These are phyloP conservation scores for Phialophora chinensis DNA, from an alignment of 2,329 filamentous ascomycete species.

Conservation along the genomic window DNA sequence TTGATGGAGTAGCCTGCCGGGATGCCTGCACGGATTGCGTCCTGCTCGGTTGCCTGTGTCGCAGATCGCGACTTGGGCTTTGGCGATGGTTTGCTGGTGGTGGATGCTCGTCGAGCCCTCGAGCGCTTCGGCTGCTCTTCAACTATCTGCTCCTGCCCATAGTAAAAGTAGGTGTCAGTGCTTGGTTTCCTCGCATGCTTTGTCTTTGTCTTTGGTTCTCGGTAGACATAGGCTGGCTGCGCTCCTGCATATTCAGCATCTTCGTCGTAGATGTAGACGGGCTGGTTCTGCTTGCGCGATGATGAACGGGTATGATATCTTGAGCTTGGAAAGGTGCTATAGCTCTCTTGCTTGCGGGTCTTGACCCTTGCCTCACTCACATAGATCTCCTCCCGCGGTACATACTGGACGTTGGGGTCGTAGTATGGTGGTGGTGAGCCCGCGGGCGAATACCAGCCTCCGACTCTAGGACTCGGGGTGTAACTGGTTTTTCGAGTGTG, in stretches of 20 bases:
- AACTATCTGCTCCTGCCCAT: conserved; percentile 60
- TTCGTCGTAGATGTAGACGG: conserved; percentile 59
- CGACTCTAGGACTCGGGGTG: conserved; percentile 47
- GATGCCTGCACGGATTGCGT: conserved; percentile 70
- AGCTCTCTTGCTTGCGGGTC: conserved; percentile 43
- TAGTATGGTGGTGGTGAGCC: conserved; percentile 55
- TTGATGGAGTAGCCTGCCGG: conserved; percentile 91
- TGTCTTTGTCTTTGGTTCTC: conserved; percentile 53
- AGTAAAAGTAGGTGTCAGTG: conserved; percentile 60
- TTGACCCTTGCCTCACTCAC: conserved; percentile 66
- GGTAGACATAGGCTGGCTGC: conserved; percentile 52
- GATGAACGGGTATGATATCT: conserved; percentile 45
- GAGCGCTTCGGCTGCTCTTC: conserved; percentile 60
- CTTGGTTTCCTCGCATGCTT: conserved; percentile 51
- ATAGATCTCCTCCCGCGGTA: conserved; percentile 64
- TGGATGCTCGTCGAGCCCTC: conserved; percentile 61
- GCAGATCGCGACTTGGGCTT: conserved; percentile 50
- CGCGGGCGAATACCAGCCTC: conserved; percentile 51
- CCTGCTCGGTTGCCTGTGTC: conserved; percentile 67
- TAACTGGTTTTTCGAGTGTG: conserved; percentile 65
- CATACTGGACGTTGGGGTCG: conserved; percentile 55
- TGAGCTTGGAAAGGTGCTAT: conserved; percentile 58
- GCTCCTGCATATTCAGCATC: conserved; percentile 62
- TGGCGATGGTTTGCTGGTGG: conserved; percentile 53
- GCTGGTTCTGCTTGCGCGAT: conserved; percentile 54